Base-by-base conservation (phyloP, 225 moss, liverwort and hornwort species). In the Ulota crispa region DNA sequence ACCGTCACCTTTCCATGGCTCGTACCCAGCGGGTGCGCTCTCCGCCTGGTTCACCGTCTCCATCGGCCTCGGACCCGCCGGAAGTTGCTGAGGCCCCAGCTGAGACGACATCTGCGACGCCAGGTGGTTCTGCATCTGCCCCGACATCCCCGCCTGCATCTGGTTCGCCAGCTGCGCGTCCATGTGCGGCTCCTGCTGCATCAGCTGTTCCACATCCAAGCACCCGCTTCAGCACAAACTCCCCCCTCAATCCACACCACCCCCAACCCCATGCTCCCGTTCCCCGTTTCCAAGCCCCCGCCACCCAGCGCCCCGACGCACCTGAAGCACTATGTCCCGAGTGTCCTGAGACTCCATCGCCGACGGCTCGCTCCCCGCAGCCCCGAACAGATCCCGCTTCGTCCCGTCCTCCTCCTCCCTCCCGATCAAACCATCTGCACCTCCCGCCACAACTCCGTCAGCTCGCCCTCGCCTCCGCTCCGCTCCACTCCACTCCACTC, bases 241-340 rank as follows among this genome's bases (percentile, higher is more conserved):
- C 2, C 20, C 24, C 62, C 50, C n/a, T 5, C 41, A 10, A 21
- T 47, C 53, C 26, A 23, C 64, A 39, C 13, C 37, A 37, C 64
- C 34, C 8, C 34, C 28, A 8, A 21, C 16, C 28, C 5, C 8
- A 20, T 28, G 31, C 30, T 16, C 28, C 20, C 28, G 64, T 10
- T 36, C 47, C 57, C 20, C 14, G 20, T 19, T 60, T 59, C 67
- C 42, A 15, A 77, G 32, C 2, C 73, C 52, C 32, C 53, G 69
- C 19, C 8, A 52, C 20, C 50, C 13, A 1, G 6, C 52, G 8
- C 3, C 34, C 7, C 26, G 13, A 75, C 85, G 15, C 14, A 91
- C 91, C 91, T 91, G 91, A 73, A 88, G 84, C 50, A 91, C 84
- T 1, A 91, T 85, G 57, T 88, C 88, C 50, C 85, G 88, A 41